Base-by-base conservation (phyloP, 768 basidiomycete species). In the Boletus huronensis region DNA sequence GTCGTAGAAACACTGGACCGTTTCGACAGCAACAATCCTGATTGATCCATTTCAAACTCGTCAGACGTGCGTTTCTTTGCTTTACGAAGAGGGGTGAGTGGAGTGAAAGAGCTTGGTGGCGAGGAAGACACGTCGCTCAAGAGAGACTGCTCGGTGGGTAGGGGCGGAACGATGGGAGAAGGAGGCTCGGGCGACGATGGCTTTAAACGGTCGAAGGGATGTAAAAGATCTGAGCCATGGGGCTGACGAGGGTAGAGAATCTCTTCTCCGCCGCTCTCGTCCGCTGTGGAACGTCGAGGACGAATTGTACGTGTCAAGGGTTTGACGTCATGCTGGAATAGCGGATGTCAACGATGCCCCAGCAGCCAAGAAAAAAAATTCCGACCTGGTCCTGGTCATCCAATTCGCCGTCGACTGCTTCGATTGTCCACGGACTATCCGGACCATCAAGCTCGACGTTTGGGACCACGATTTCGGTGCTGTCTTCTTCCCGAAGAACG, bases 261-360 rank as follows among this genome's bases (percentile, higher is more conserved):
- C 70, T 93, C 91, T 70, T 93, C 91, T 39, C 91, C 90, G 5
- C 91, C 91, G 63, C 90, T 93, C 70, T 93, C 91, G 59, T 89
- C 87, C 8, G 88, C 81, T 54, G 82, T 78, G 1, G 90, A 93
- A 53, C 82, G 82, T 31, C 79, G 79, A 42, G 74, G 65, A 42
- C 87, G 82, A 50, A 88, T 70, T 11, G 80, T 69, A 8, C 80
- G 81, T 32, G 77, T 66, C 39, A 78, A 64, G 8, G 74, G 69
- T 46, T 77, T 74, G 38, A 79, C 59, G 46, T 82, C 78, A 32
- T 68, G 68, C 81, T 85, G 38, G 23, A 38, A 23, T 29, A 13
- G 43, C 5, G n/a, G 36, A 25, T 5, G 47, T 66, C 43, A 64
- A 36, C 10, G 21, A 26, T 32, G 17, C 1, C 5, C 11, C 7